Conservation (phyloP, 1,284 basidiomycete genomes). For the Ceratorhiza oryzae-sativae region DNA sequence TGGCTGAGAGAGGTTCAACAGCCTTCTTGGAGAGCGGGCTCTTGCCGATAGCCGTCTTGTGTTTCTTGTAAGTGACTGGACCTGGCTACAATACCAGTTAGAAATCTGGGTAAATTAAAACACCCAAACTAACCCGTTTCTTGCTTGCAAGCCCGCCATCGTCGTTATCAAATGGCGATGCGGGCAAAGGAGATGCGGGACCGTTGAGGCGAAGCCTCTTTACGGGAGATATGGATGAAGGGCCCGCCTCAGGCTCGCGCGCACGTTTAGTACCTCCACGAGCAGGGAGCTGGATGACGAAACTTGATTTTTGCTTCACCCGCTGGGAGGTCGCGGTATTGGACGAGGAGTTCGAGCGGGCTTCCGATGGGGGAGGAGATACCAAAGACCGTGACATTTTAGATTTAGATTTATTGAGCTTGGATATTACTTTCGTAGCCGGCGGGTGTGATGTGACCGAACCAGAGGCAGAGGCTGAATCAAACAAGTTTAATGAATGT, state of each 20-base stretch:
- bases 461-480: constrained; percentile 6
- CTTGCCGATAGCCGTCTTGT: constrained; percentile 11
- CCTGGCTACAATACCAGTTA: background rate
- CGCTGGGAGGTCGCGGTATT: background rate
- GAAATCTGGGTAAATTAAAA: background rate
- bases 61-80: constrained; percentile 11
- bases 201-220: constrained; percentile 17
- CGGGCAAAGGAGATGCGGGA: constrained; percentile 19
- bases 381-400: background rate
- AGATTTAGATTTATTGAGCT: background rate
- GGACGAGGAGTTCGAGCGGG: background rate
- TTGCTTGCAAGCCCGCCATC: constrained; percentile 4
- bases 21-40: background rate
- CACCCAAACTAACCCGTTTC: constrained; percentile 19
- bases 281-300: constrained; percentile 2
- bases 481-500: background rate
- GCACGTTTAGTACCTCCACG: constrained; percentile 2
- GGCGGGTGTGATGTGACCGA: background rate
- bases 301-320: background rate
- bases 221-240: constrained; percentile 1
- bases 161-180: constrained; percentile 30
- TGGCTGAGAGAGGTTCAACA: background rate
- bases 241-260: constrained; percentile 3
- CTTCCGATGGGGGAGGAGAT: constrained; percentile 3
- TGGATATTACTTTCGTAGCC: background rate